Percentiles rank a stretch among this genome's conserved stretches.
Conservation (phyloP, 768 basidiomycete genomes). For the Rhodocollybia butyracea region DNA sequence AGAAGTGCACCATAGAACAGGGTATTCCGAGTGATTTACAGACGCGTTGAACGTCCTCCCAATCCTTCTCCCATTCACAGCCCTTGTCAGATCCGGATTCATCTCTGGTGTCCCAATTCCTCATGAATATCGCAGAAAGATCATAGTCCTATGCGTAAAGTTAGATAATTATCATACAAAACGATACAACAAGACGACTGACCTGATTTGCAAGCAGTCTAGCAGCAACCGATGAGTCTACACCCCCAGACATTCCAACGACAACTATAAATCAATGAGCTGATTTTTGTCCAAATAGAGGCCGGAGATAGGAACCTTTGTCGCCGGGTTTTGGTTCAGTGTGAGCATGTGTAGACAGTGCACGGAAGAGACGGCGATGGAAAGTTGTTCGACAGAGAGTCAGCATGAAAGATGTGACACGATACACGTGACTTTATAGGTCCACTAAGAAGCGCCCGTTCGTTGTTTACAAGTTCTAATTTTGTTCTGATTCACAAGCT, state of each 20-base stretch:
- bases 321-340: constrained; percentile 1
- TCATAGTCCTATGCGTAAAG: constrained; percentile 58
- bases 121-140: constrained; percentile 89
- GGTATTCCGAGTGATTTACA: constrained; percentile 72
- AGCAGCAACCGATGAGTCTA: constrained; percentile 92
- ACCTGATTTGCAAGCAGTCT: constrained; percentile 69
- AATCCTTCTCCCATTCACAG: constrained; percentile 96
- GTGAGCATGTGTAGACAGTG: neutral
- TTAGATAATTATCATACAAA: neutral
- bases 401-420: too few species aligned
- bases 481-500: too few species aligned
- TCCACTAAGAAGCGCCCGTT: neutral
- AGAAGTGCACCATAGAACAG: constrained; percentile 58
- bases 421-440: neutral
- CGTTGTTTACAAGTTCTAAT: neutral
- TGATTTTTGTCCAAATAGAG: too few species aligned
- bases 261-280: constrained; percentile 72
- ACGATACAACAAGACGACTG: constrained; percentile 10
- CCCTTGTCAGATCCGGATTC: constrained; percentile 76
- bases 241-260: constrained; percentile 93
- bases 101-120: constrained; percentile 91
- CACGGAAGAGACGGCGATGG: neutral
- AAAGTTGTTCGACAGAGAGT: neutral
- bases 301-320: too few species aligned
- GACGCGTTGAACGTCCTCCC: constrained; percentile 84